Base-by-base conservation (phyloP, 768 basidiomycete species). In the Botryobasidium botryosum region DNA sequence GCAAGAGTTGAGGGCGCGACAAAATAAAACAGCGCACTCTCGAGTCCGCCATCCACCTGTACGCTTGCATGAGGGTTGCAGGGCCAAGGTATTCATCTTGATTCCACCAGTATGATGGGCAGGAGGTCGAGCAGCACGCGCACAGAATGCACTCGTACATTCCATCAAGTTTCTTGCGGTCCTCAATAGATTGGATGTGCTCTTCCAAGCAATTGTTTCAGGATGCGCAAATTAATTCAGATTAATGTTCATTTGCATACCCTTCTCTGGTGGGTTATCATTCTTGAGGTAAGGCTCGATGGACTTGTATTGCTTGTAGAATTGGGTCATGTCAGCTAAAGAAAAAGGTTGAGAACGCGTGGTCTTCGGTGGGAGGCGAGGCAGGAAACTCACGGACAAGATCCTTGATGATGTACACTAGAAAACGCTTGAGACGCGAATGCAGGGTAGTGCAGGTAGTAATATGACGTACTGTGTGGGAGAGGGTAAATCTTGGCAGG, bases 281-380 rank as follows among this genome's bases (percentile, higher is more conserved):
- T 88, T 90, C 69, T 92, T 79, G 29, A 96, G 72, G 69, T 78
- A 97, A 4, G 92, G 92, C 61, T 99, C 79, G 62, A 99, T 92
- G 15, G 90, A 91, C 66, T 97, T 97, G 82, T 99, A 97, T 61
- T 99, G 94, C 63, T 97, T 96, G 77, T 90, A 91, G 74, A 91
- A 91, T 51, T 75, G 75, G 7, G 82, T 84, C 53, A 84, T 67
- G 66, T 86, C 81, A 17, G 84, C 35, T 10, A 24, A 32, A 33
- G 13, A 8, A 4, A n/a, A 41, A 25, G 24, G 37, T 4, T 6
- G 12, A 13, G n/a, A 45, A 24, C 20, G 20, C 23, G 2, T 13
- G 12, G 13, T 28, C 26, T 44, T 12, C 27, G 21, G 24, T 18
- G 35, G 23, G 24, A 52, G 49, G 59, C 56, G 51, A 61, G 59